Percentiles rank a stretch among this genome's conserved stretches.
phyloP scores from a whole-genome alignment of 139 green algal genomes.

The Axilococcus clingmanii region DNA sequence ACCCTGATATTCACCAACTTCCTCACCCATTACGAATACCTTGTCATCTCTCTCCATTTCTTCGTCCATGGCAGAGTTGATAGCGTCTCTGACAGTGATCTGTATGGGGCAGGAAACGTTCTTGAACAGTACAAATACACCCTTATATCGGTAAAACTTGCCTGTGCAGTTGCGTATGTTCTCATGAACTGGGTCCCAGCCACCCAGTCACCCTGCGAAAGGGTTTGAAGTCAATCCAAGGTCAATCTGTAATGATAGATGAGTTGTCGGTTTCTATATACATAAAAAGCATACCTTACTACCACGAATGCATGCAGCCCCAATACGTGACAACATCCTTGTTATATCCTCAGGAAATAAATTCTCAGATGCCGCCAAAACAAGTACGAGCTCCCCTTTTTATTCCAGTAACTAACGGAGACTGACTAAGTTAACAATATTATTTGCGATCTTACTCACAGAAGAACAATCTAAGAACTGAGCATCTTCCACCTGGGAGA shows the following conservation, averaged over 20 bases:
- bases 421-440: no score
- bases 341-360: no score
- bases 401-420: no score
- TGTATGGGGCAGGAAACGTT: slow-evolving; percentile 19
- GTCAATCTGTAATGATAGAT: no score
- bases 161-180: slow-evolving; percentile 22
- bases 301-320: not conserved
- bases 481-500: no score
- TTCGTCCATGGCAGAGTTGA: slow-evolving; percentile 96
- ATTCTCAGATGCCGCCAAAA: no score
- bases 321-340: slow-evolving; percentile 2
- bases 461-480: no score
- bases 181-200: slow-evolving; percentile 4
- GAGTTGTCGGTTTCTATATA: no score
- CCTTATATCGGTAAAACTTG: not conserved
- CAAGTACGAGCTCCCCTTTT: no score
- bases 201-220: not conserved
- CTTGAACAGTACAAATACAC: not conserved
- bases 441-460: no score
- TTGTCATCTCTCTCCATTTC: slow-evolving; percentile 88
- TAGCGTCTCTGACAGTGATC: slow-evolving; percentile 93
- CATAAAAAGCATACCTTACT: slow-evolving; percentile 7
- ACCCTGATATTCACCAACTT: slow-evolving; percentile 96
- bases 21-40: slow-evolving; percentile 94
- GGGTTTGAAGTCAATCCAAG: no score